Evolutionary conservation across 139 green algal species (phyloP), one percentile per base, ranked within the genome.

Genomic region (Cymbomonas tetramitiformis): DNA sequence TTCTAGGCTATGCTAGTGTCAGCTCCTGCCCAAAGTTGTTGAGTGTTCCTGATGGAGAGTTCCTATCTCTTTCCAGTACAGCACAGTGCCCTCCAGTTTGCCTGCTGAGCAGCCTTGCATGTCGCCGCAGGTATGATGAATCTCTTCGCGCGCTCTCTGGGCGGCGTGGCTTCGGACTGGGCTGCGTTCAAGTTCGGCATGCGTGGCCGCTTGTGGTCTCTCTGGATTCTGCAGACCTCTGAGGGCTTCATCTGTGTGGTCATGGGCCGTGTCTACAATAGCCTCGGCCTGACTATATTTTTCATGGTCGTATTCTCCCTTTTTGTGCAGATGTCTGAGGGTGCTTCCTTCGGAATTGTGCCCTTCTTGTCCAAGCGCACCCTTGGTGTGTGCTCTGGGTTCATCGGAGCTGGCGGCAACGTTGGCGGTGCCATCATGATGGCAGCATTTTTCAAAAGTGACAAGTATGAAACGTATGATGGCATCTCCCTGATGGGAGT

Each of bases 371-470:
- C 82, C 30, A 75, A 83, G 50, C 71, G 86, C 0, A 68, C 75
- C 0, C 77, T 88, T 30, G 90, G 90, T 10, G 64, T 94, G 7
- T 78, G 87, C 1, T 88, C 83, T 23, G 90, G 90, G 26, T 68
- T 94, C 1, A 76, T 94, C 23, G 85, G 87, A 38, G 85, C 88
- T 15, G 90, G 90, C 39, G 90, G 88, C 30, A 95, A 94, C 74
- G 65, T 74, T 1, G 90, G 90, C 30, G 71, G 76, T 9, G 79
- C 79, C 12, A 70, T 95, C 46, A 94, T 79, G 29, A 82, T 93
- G 72, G 75, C 76, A 46, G 72, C 92, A 30, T 95, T 93, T 69
- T 95, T 95, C 77, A 76, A 69, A 21, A 58, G 47, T 6, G 51
- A 46, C 43, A 72, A 47, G 26, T 72, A 85, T 36, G 56, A 59